Base-by-base conservation (phyloP, 768 basidiomycete species). In the Psilocybe cubensis region DNA sequence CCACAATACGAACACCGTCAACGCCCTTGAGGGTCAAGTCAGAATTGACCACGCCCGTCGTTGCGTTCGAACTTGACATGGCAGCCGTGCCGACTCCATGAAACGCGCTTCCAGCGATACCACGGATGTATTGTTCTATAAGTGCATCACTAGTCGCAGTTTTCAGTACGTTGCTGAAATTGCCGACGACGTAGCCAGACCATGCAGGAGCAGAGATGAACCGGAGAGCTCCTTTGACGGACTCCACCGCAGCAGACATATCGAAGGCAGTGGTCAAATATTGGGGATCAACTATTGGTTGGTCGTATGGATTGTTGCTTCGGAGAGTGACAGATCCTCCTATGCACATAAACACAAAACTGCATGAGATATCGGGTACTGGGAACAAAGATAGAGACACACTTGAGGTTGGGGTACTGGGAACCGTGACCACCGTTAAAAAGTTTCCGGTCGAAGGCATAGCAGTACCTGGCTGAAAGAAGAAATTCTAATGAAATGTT, bases 271-370 rank as follows among this genome's bases (percentile, higher is more conserved):
- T 68, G 27, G 52, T 66, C 21, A 81, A 69, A 67, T 79, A 77
- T 38, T 76, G 74, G 1, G 83, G 80, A 60, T 87, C 73, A 64
- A 87, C 83, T 24, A 72, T 50, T 0, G 85, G 83, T 24, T 70
- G 44, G 29, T 70, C 72, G 67, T 48, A 53, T 5, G 57, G 52
- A 23, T 46, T 58, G 25, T 27, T 54, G 11, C 45, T 42, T 6
- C 18, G 21, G 7, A 58, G 17, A 5, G 40, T 53, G 8, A 58
- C 20, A 2, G 27, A 42, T n/a, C 57, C 57, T 11, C 57, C 57
- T 58, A 33, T 5, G 3, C 14, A 8, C 10, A 50, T 31, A 4
- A 4, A 27, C 6, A 7, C 20, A 3, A 21, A 21, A 1, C 4
- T 12, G 14, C 8, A 3, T 31, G 12, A 41, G n/a, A 4, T 5